Evolutionary conservation across 768 basidiomycete genomes (phyloP).

Genomic region (Auricularia heimuer): DNA sequence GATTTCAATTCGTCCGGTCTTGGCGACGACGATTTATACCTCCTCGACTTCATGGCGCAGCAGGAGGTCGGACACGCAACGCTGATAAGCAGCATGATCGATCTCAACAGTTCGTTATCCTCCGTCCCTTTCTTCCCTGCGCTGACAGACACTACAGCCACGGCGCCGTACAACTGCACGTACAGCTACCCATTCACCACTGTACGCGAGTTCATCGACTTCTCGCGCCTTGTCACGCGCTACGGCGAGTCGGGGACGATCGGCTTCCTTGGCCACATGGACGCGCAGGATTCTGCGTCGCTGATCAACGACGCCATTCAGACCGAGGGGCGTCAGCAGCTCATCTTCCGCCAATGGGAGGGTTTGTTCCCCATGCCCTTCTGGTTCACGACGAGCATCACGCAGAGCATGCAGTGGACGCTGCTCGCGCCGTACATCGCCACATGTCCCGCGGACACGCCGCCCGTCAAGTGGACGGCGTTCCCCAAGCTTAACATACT

Average conservation of each 20-base stretch:
- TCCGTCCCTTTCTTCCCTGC: not conserved
- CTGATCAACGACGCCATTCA: slow-evolving; percentile 48
- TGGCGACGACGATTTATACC: slow-evolving; percentile 39
- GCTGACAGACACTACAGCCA: slow-evolving; percentile 16
- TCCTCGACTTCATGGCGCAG: slow-evolving; percentile 54
- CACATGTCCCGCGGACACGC: slow-evolving; percentile 43
- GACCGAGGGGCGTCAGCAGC: slow-evolving; percentile 55
- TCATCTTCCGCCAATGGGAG: slow-evolving; percentile 53
- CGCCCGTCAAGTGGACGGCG: slow-evolving; percentile 39
- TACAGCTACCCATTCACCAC: slow-evolving; percentile 47
- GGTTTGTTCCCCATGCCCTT: slow-evolving; percentile 48
- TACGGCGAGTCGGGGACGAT: slow-evolving; percentile 51
- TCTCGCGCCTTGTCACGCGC: slow-evolving; percentile 40
- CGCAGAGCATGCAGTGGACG: slow-evolving; percentile 56
- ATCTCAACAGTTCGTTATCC: slow-evolving; percentile 20
- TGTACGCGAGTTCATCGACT: slow-evolving; percentile 50
- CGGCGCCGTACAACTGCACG: slow-evolving; percentile 43
- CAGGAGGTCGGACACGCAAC: slow-evolving; percentile 56
- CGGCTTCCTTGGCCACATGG: slow-evolving; percentile 56
- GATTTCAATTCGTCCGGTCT: slow-evolving; percentile 51
- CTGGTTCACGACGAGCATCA: slow-evolving; percentile 46
- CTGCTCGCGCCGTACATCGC: slow-evolving; percentile 43
- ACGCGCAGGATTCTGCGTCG: slow-evolving; percentile 43
- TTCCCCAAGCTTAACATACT: slow-evolving; percentile 46
- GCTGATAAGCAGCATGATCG: slow-evolving; percentile 42